Evolutionary conservation across 1,284 basidiomycete genomes (phyloP), one percentile per base, ranked within the genome.

Genomic region (Mycosarcoma mackinlayi): DNA sequence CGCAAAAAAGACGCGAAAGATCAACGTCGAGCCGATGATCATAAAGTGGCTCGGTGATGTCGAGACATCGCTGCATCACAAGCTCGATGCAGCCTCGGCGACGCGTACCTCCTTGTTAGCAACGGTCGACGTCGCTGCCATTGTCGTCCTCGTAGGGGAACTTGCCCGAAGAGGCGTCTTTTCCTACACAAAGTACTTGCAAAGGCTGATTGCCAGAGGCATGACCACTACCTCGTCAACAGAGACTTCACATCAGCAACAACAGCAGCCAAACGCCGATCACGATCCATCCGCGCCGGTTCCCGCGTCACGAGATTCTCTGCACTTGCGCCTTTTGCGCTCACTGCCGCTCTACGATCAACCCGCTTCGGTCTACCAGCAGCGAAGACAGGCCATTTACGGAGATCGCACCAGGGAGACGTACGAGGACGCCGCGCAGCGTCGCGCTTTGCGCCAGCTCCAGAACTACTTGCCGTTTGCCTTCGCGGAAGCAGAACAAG

Each of bases 101-200:
- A 3, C 41, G 3, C 42, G 45, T 18, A 41, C 27, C 6, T 10
- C 16, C 6, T 19, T 47, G 19, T 24, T 76, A 19, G 50, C 58
- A 2, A 56, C 55, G 16, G 35, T 69, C n/a, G 47, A 72, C 8
- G 55, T 76, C 4, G 84, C 85, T 34, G 85, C 87, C 18, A 87
- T 93, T 33, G 88, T 91, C 9, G 85, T 90, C 21, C 85, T 94
- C 5, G 91, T 90, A 61, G 92, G 91, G 11, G 90, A 92, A 79
- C 86, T 95, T 2, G 88, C 91, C 5, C 88, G 90, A 73, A 84
- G 86, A 24, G 89, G 88, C 4, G 81, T 93, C 19, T 94, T 95
- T 80, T 91, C 90, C 1, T 95, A 92, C 77, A 86, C 88, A n/a
- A 86, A 87, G 37, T 96, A 94, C 77, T 87, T 95, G 27, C 91